Base-by-base conservation (phyloP, 2,329 filamentous ascomycete genomes). In the Zasmidium citrigriseum region DNA sequence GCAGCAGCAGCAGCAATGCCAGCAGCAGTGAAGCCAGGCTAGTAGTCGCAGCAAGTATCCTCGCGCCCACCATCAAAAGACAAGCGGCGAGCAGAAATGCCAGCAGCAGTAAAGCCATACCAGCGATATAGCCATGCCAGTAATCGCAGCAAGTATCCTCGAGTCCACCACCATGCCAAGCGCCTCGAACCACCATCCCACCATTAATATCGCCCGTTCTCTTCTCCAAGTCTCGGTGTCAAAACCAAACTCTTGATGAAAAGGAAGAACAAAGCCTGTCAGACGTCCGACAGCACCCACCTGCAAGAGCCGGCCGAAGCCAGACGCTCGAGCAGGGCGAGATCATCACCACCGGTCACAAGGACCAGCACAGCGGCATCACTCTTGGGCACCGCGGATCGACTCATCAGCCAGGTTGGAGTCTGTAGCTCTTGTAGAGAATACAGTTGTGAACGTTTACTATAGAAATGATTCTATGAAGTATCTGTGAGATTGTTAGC, bases 391-490 rank as follows among this genome's bases (percentile, higher is more conserved):
- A 60, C 62, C 63, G 68, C 64, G 69, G 69, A 68, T 70, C 64
- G 61, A 57, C 63, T 72, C 69, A 71, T 72, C 70, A 69, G 64
- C 67, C 69, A 65, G 66, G 69, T 64, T 69, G 70, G 67, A 70
- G 69, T 70, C 68, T 69, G 60, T 91, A 86, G 90, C 92, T 96
- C 83, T 83, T 89, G 85, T 92, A 84, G 86, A 86, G 86, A 93
- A 89, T 87, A 91, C 89, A 95, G 90, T 91, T 87, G 84, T 83
- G 84, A 89, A 92, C 87, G 87, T 90, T 84, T 88, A 93, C 91
- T 96, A 92, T 93, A 96, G 89, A 96, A 96, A 90, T 91, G 90
- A 93, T 93, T 93, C 90, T 91, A 70, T 73, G 68, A n/a, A n/a
- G n/a, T n/a, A n/a, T n/a, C n/a, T n/a, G n/a, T n/a, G n/a, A 70